Conservation (phyloP, 208 protist species). For the Trypanosoma platydactyli region DNA sequence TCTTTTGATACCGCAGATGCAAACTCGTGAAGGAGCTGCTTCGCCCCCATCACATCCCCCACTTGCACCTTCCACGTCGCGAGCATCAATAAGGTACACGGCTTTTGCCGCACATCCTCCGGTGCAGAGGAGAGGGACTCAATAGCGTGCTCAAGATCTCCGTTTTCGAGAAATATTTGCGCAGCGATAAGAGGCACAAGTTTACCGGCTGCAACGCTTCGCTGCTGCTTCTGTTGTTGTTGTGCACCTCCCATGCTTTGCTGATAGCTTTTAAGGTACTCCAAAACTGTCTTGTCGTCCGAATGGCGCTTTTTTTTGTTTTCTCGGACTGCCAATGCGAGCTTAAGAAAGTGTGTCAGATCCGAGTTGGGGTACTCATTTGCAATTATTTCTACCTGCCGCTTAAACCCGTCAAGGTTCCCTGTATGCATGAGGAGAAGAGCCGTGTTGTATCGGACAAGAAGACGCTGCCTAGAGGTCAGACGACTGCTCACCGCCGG, state of each 20-base stretch:
- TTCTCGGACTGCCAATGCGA: slow-evolving; percentile 60
- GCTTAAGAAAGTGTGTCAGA: slow-evolving; percentile 65
- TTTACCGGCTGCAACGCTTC: slow-evolving; percentile 15
- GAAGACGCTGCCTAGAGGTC: slow-evolving; percentile 62
- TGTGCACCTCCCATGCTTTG: slow-evolving; percentile 14
- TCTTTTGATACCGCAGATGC: slow-evolving; percentile 17
- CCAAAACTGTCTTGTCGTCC: slow-evolving; percentile 22
- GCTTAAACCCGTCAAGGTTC: slow-evolving; percentile 53
- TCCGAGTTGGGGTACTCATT: slow-evolving; percentile 59
- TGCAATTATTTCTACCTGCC: slow-evolving; percentile 63
- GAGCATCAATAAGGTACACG: slow-evolving; percentile 54
- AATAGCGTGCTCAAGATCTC: slow-evolving; percentile 58
- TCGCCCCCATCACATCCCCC: slow-evolving; percentile 35
- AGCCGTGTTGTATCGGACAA: slow-evolving; percentile 85
- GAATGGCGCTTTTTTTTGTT: slow-evolving; percentile 56
- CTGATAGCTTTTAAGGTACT: slow-evolving; percentile 33
- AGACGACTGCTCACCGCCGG: slow-evolving; percentile 54
- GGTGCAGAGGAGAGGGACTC: slow-evolving; percentile 41
- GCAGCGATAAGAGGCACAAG: slow-evolving; percentile 51
- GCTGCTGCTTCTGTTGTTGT: slow-evolving; percentile 16
- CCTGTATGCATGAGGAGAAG: slow-evolving; percentile 70
- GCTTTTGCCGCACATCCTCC: slow-evolving; percentile 32
- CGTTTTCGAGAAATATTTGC: slow-evolving; percentile 77
- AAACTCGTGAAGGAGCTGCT: slow-evolving; percentile 29
- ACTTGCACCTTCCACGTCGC: slow-evolving; percentile 64